Percentiles rank a stretch among this genome's conserved stretches.
These are phyloP conservation scores for Trichoderma atroviride DNA, from an alignment of 2,329 filamentous ascomycete species.

Conservation along the genomic window DNA sequence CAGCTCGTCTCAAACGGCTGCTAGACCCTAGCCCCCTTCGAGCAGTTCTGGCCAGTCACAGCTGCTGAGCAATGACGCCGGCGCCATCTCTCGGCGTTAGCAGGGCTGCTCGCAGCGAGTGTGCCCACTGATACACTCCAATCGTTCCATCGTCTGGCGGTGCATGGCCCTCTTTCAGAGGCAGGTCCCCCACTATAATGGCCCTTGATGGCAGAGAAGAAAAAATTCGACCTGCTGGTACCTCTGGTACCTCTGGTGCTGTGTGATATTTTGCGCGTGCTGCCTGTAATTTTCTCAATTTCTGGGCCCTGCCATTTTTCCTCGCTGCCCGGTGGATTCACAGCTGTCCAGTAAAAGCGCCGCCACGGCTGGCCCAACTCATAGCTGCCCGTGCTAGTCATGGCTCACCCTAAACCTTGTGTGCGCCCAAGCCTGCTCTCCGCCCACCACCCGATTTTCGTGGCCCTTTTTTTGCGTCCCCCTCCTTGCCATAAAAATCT, in stretches of 20 bases:
- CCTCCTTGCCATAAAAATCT: slow-evolving; percentile 20
- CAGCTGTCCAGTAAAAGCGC: slow-evolving; percentile 22
- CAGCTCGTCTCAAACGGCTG: not conserved
- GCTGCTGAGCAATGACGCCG: not conserved
- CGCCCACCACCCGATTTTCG: not conserved
- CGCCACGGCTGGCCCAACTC: slow-evolving; percentile 3
- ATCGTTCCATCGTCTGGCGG: not conserved
- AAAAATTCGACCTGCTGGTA: not conserved
- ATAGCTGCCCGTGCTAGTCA: slow-evolving; percentile 32
- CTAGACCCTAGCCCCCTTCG: slow-evolving; percentile 4
- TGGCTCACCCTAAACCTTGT: slow-evolving; percentile 20
- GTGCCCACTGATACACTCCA: slow-evolving; percentile 7
- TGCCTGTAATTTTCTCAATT: slow-evolving; percentile 32
- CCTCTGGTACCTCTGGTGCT: not conserved
- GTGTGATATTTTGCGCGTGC: not conserved
- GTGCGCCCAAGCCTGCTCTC: not conserved
- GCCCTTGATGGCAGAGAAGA: not conserved
- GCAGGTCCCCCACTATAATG: not conserved
- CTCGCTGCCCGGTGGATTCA: slow-evolving; percentile 29
- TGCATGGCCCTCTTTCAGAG: not conserved
- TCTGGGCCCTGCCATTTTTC: slow-evolving; percentile 1
- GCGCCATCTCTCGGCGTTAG: not conserved
- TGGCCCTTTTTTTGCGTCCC: slow-evolving; percentile 4
- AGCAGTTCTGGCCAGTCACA: slow-evolving; percentile 19
- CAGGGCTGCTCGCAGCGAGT: not conserved